phyloP scores from a whole-genome alignment of 2,329 filamentous ascomycete species.

The Pseudocercospora vitis region DNA sequence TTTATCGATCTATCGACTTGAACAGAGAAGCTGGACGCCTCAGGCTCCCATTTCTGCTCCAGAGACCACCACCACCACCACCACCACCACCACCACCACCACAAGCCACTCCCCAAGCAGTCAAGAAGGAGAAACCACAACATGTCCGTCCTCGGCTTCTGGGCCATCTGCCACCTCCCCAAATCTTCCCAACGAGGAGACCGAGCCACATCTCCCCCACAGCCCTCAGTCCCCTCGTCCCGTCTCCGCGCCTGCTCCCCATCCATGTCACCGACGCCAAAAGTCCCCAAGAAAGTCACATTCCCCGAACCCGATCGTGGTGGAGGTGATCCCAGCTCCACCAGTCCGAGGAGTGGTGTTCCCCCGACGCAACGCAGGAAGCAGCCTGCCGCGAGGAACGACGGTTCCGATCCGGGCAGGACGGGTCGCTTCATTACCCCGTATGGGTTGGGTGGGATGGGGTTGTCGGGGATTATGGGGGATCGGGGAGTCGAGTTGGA shows the following conservation, averaged over 20 bases:
- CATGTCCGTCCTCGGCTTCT: conserved; percentile 8
- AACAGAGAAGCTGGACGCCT: no score
- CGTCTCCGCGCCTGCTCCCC: not conserved
- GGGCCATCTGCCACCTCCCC: conserved; percentile 10
- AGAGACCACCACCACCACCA: no score
- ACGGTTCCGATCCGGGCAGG: no score
- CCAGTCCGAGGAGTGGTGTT: conserved; percentile 1
- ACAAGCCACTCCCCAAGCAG: no score
- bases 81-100: not conserved
- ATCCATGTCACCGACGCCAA: not conserved
- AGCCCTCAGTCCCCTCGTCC: not conserved
- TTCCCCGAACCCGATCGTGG: not conserved
- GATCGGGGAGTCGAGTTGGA: not conserved
- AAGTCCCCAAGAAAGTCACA: not conserved
- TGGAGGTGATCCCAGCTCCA: not conserved
- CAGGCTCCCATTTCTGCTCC: no score
- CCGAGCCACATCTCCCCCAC: not conserved
- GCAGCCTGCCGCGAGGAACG: not conserved
- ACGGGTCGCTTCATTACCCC: not conserved
- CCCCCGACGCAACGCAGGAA: not conserved
- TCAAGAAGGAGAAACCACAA: no score
- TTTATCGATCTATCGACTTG: no score
- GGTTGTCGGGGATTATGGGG: not conserved
- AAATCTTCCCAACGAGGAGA: not conserved
- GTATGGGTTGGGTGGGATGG: not conserved